Evolutionary conservation across 148 eudicot genomes (phyloP).

Genomic region (Rhododendron kiyosumense): DNA sequence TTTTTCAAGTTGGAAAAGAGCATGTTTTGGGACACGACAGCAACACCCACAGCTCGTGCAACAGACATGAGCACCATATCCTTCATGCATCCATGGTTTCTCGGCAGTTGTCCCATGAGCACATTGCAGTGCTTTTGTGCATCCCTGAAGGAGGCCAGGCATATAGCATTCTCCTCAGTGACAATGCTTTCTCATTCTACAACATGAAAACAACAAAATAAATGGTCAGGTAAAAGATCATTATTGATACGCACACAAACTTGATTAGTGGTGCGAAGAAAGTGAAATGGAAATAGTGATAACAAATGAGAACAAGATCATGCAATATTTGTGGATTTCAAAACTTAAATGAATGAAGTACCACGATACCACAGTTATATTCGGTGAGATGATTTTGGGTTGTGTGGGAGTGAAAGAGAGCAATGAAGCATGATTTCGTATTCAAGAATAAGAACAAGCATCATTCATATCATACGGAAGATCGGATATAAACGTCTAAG

Average conservation of each 20-base stretch:
- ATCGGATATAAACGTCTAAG: background rate
- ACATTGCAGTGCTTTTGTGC: constrained; percentile 49
- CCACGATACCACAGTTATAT: background rate
- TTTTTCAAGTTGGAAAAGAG: constrained; percentile 13
- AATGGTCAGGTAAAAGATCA: background rate
- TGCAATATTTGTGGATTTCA: background rate
- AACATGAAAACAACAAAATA: background rate
- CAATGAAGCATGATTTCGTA: background rate
- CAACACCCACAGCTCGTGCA: constrained; percentile 29
- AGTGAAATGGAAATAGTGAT: background rate
- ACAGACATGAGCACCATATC: constrained; percentile 18
- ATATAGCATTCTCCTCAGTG: constrained; percentile 23
- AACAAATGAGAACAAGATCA: background rate
- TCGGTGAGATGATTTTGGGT: background rate
- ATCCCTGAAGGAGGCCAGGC: constrained; percentile 28
- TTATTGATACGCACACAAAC: background rate
- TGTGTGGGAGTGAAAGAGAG: background rate
- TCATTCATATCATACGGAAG: background rate
- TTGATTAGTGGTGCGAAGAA: background rate
- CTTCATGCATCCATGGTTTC: constrained; percentile 31
- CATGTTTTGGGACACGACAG: constrained; percentile 20
- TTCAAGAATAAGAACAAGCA: background rate
- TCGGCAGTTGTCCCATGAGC: constrained; percentile 29
- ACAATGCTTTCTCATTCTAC: constrained; percentile 47
- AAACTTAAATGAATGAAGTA: background rate